Conservation (phyloP, 1,284 basidiomycete species). For the Leccinum variabile region DNA sequence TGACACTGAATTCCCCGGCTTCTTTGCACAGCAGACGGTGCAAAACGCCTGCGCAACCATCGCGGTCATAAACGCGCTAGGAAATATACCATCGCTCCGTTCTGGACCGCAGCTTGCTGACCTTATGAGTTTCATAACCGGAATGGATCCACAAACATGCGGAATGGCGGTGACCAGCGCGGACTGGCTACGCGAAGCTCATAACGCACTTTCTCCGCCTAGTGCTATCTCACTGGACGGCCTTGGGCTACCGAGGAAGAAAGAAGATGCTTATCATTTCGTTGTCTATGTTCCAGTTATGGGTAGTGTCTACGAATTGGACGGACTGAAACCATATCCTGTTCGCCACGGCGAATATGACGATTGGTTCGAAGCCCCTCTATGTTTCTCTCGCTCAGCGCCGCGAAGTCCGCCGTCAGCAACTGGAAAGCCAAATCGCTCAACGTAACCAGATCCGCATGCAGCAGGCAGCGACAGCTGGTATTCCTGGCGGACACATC, state of each 20-base stretch:
- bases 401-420: conserved; percentile 97
- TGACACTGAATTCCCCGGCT: conserved; percentile 78
- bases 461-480: conserved; percentile 89
- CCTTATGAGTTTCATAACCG: conserved; percentile 74
- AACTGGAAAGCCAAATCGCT: conserved; percentile 97
- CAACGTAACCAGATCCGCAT: conserved; percentile 95
- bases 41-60: conserved; percentile 94
- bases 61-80: conserved; percentile 90
- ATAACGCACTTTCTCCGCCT: conserved; percentile 89
- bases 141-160: conserved; percentile 83
- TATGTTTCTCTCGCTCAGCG: conserved; percentile 99
- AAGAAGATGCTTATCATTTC: conserved; percentile 92
- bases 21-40: conserved; percentile 91
- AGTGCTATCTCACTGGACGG: conserved; percentile 81
- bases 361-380: conserved; percentile 98
- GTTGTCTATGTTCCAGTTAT: conserved; percentile 85
- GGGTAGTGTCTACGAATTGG: conserved; percentile 86
- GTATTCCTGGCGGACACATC: conserved; percentile 81
- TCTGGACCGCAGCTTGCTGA: conserved; percentile 74
- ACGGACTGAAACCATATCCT: conserved; percentile 78
- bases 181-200: conserved; percentile 82
- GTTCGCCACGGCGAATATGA: conserved; percentile 79
- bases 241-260: conserved; percentile 63
- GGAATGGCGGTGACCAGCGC: conserved; percentile 85
- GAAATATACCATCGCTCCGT: conserved; percentile 76